Percentiles rank a stretch among this genome's conserved stretches.
phyloP scores from a whole-genome alignment of 805 yeast species.

The Lipomyces chichibuensis region DNA sequence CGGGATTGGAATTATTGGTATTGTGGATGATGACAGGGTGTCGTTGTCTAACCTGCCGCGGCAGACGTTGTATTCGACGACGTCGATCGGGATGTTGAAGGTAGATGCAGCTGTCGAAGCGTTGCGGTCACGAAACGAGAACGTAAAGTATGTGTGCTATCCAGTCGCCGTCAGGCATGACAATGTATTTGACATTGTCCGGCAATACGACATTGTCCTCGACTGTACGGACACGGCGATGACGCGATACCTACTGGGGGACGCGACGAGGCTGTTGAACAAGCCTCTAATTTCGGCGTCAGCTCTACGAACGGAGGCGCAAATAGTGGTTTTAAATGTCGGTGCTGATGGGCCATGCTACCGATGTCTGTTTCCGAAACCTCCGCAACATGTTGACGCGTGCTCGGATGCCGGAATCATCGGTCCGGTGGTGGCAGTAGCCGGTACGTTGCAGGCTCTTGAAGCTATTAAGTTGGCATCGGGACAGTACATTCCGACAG shows the following conservation, averaged over 20 bases:
- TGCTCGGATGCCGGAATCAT: slow-evolving; percentile 94
- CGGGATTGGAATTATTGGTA: slow-evolving; percentile 80
- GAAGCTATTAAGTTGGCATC: slow-evolving; percentile 79
- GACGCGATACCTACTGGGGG: slow-evolving; percentile 83
- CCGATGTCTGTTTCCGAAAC: slow-evolving; percentile 86
- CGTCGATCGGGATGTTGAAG: slow-evolving; percentile 68
- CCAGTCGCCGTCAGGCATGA: slow-evolving; percentile 40
- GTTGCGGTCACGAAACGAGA: slow-evolving; percentile 59
- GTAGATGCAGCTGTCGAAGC: slow-evolving; percentile 69
- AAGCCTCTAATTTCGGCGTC: slow-evolving; percentile 84
- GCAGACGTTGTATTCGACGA: slow-evolving; percentile 77
- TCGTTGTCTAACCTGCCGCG: slow-evolving; percentile 86
- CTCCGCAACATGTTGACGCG: slow-evolving; percentile 82
- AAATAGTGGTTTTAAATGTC: slow-evolving; percentile 68
- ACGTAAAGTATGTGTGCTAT: slow-evolving; percentile 52
- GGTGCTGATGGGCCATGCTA: slow-evolving; percentile 85
- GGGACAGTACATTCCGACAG: slow-evolving; percentile 52
- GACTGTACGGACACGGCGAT: slow-evolving; percentile 96
- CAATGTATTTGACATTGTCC: slow-evolving; percentile 67
- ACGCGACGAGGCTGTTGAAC: slow-evolving; percentile 60
- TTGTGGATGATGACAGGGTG: slow-evolving; percentile 83
- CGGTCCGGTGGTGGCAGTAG: slow-evolving; percentile 93
- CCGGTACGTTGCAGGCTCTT: slow-evolving; percentile 86
- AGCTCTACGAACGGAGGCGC: slow-evolving; percentile 91
- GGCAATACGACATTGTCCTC: slow-evolving; percentile 70